Evolutionary conservation across 2,329 filamentous ascomycete species (phyloP), one percentile per base, ranked within the genome.

Genomic region (Ophiocordyceps australis): DNA sequence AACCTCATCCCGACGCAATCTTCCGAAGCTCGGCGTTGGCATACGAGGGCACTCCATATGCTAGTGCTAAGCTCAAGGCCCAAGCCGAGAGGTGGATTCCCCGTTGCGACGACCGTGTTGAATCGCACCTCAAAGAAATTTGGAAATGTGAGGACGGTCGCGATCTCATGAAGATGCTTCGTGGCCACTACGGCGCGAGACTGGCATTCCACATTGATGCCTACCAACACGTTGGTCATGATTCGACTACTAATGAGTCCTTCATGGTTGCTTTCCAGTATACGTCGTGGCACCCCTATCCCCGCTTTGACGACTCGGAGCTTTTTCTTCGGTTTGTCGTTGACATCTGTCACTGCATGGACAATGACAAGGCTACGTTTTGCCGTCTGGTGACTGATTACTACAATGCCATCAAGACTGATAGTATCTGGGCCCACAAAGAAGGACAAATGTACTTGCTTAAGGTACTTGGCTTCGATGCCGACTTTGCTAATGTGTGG

Each of bases 221-320:
- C 7, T 11, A 11, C 9, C 4, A 15, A 2, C 17, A 14, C 17
- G 14, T 16, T 3, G 12, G n/a, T n/a, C n/a, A 19, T 3, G 16
- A 9, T 7, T 7, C 5, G 9, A 16, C 7, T 2, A 9, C 11
- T 6, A 13, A 21, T 6, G 13, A 13, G 19, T 11, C 5, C 9
- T 20, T 5, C 16, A n/a, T 26, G 20, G 20, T 18, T 9, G 27
- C 27, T 16, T 33, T 35, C 11, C 31, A 29, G 6, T 35, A 35
- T 13, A 27, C 27, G 14, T 25, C 25, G 8, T 35, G 32, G 32
- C 32, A 35, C n/a, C 32, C 32, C 5, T 35, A 31, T 22, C 13
- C 14, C 21, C 5, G 28, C 8, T 22, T 33, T 7, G 31, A 35
- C 20, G 31, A 14, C 9, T 29, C 26, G 13, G 14, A 27, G 12